Conservation (phyloP, 331 rosid species). For the Quercus tomentella region DNA sequence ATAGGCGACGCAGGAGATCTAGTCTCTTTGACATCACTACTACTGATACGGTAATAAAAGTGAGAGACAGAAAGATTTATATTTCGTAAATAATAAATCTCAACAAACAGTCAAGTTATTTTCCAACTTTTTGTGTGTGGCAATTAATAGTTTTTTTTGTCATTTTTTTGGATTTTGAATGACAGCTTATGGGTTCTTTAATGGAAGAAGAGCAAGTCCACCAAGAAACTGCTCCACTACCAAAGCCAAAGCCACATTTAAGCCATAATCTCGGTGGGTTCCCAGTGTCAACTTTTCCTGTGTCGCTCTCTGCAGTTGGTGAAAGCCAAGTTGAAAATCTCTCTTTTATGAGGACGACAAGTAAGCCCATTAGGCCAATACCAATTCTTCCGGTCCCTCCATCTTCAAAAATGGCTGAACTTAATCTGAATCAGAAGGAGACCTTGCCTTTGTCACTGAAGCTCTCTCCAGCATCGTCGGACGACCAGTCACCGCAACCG, state of each 20-base stretch:
- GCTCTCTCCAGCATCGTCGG: conserved; percentile 24
- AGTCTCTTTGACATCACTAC: conserved; percentile 94
- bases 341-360: neutral
- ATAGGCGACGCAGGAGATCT: conserved; percentile 91
- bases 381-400: conserved; percentile 68
- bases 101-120: neutral
- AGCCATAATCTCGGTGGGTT: conserved; percentile 32
- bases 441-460: conserved; percentile 56
- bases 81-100: neutral
- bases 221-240: conserved; percentile 26
- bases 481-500: conserved; percentile 30
- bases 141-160: too few species aligned
- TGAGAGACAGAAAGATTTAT: too few species aligned
- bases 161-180: neutral
- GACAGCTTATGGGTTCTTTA: conserved; percentile 49
- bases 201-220: conserved; percentile 44
- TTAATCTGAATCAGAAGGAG: conserved; percentile 48
- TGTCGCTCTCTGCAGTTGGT: conserved; percentile 14
- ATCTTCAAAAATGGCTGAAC: conserved; percentile 58
- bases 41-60: conserved; percentile 54
- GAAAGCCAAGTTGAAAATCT: conserved; percentile 18
- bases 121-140: neutral
- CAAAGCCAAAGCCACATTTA: conserved; percentile 22
- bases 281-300: conserved; percentile 31
- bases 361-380: conserved; percentile 59